Evolutionary conservation across 345 rosid genomes (phyloP).

Genomic region (Eucalyptus guilfoylei): DNA sequence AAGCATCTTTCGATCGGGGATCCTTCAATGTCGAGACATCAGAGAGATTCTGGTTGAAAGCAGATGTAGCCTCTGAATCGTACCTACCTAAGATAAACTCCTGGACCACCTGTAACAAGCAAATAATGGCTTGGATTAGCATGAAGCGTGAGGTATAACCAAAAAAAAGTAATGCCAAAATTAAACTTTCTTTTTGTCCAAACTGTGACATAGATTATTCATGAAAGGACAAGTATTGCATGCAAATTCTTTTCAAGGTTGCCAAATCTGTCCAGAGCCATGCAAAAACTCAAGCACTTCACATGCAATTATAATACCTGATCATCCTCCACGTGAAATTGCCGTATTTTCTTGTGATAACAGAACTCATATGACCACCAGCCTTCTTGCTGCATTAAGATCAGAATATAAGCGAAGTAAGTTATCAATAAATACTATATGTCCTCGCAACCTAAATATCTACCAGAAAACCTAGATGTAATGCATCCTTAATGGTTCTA

Average conservation of each 20-base stretch:
- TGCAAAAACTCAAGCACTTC: not conserved
- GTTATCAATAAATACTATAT: not conserved
- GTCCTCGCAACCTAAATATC: not conserved
- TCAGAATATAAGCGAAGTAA: not conserved
- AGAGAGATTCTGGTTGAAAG: conserved; percentile 64
- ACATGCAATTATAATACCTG: conserved; percentile 22
- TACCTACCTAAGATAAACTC: conserved; percentile 71
- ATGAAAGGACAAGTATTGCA: not conserved
- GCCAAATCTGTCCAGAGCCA: not conserved
- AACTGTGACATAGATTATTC: not conserved
- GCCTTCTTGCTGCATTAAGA: conserved; percentile 80
- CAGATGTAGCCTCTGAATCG: conserved; percentile 71
- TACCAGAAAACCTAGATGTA: not conserved
- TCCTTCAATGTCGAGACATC: conserved; percentile 62
- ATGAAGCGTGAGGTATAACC: not conserved
- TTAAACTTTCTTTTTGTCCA: not conserved
- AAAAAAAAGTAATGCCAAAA: not conserved
- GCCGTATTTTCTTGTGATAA: conserved; percentile 41
- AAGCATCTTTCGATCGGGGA: conserved; percentile 76
- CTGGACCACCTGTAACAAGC: conserved; percentile 52
- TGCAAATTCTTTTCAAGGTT: not conserved
- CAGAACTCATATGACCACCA: conserved; percentile 99
- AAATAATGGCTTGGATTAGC: not conserved
- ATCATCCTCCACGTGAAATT: conserved; percentile 64
- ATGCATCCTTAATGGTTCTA: not conserved